Evolutionary conservation across 1,284 basidiomycete genomes (phyloP).

Genomic region (Sporisorium reilianum): DNA sequence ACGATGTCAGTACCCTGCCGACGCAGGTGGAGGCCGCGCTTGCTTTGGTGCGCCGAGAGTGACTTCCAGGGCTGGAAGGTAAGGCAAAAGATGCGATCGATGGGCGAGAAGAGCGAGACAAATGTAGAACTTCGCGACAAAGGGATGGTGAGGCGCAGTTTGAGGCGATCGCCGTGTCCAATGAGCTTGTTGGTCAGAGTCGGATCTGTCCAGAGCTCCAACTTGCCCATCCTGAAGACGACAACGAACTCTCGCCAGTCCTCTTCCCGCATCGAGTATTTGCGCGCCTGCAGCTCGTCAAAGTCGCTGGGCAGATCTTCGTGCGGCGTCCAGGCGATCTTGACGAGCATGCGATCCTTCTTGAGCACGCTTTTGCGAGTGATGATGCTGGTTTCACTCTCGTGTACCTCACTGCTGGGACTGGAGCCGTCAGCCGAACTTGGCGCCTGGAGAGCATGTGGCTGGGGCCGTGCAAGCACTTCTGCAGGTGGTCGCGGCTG

Average conservation of each 20-base stretch:
- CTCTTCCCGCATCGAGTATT: conserved; percentile 75
- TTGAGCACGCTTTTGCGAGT: conserved; percentile 55
- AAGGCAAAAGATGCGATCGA: conserved; percentile 83
- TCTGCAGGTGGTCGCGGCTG: conserved; percentile 54
- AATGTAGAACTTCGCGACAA: conserved; percentile 75
- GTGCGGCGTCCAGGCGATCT: conserved; percentile 76
- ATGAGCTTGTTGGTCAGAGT: conserved; percentile 46
- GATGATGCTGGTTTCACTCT: conserved; percentile 34
- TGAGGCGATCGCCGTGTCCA: conserved; percentile 70
- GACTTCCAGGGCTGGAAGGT: conserved; percentile 70
- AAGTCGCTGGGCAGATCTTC: conserved; percentile 75
- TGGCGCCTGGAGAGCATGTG: conserved; percentile 11
- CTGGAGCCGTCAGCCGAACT: conserved; percentile 1
- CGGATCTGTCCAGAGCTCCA: conserved; percentile 84
- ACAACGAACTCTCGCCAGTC: conserved; percentile 83
- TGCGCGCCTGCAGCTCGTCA: conserved; percentile 76
- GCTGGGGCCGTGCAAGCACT: conserved; percentile 57
- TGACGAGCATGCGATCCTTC: conserved; percentile 86
- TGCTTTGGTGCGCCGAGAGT: conserved; percentile 12
- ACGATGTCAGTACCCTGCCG: conserved; percentile 79
- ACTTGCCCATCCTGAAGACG: conserved; percentile 78
- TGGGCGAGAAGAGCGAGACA: conserved; percentile 82
- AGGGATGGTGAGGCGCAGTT: conserved; percentile 78
- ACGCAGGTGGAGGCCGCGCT: conserved; percentile 70
- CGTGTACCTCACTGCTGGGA: conserved; percentile 8